A percentile compares a stretch with the other conserved stretches of the same genome.
Conservation (phyloP, 805 yeast genomes). For the Cyberlindnera americana region DNA sequence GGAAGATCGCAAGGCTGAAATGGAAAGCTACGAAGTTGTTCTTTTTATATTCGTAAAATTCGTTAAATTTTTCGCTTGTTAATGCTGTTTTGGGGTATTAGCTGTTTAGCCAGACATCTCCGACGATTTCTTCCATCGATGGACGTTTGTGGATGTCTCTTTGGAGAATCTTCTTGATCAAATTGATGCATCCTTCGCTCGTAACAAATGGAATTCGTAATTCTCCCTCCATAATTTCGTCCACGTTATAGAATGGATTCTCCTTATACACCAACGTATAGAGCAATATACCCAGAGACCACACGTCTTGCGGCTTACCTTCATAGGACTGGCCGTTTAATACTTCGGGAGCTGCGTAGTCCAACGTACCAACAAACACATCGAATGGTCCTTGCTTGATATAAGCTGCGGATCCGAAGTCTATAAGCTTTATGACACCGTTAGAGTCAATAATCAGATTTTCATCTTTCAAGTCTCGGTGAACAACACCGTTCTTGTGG, state of each 20-base stretch:
- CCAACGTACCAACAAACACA: conserved; percentile 95
- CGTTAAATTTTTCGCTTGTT: conserved; percentile 3
- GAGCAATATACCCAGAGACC: conserved; percentile 92
- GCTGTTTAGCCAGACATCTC: conserved; percentile 62
- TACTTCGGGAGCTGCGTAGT: conserved; percentile 97
- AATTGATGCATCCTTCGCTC: conserved; percentile 54
- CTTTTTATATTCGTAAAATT: conserved; percentile 1
- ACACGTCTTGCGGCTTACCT: conserved; percentile 93
- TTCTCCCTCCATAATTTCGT: conserved; percentile 91
- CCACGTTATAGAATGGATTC: conserved; percentile 93
- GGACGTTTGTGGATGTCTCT: conserved; percentile 68
- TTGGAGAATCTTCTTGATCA: conserved; percentile 65
- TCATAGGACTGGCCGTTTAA: conserved; percentile 82
- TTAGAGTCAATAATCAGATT: conserved; percentile 83
- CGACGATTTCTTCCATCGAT: conserved; percentile 62
- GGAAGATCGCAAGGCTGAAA: no score
- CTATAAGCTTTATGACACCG: conserved; percentile 81
- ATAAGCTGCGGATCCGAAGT: conserved; percentile 94
- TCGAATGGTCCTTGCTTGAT: conserved; percentile 91
- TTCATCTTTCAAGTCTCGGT: conserved; percentile 93
- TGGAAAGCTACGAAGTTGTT: no score
- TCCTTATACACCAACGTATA: conserved; percentile 91
- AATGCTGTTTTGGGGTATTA: neutral
- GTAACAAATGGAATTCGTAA: conserved; percentile 62
- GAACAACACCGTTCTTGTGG: conserved; percentile 84